phyloP scores from a whole-genome alignment of 139 green algal species.

The Picochlorum costavermella region DNA sequence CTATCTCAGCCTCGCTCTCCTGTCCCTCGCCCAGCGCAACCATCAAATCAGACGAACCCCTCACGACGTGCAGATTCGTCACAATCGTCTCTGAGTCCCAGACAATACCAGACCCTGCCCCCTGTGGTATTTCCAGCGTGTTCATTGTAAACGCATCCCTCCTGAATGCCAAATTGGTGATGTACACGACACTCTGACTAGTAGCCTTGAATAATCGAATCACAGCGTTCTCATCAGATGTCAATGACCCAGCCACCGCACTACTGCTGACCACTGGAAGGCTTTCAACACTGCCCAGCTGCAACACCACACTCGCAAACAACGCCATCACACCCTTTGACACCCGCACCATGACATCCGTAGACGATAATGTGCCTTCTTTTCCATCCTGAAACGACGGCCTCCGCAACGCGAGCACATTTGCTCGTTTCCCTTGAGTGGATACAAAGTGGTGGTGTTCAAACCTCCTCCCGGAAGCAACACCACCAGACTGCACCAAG shows the following conservation, averaged over 20 bases:
- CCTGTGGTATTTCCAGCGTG: constrained; percentile 54
- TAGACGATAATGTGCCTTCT: neutral
- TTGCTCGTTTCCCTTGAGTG: no score
- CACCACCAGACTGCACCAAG: no score
- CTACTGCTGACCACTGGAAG: constrained; percentile 2
- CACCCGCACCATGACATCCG: constrained; percentile 2
- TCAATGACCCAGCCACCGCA: constrained; percentile 8
- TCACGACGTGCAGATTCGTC: constrained; percentile 66
- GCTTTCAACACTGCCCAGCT: neutral
- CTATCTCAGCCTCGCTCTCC: constrained; percentile 53
- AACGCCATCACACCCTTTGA: constrained; percentile 2
- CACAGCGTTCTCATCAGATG: constrained; percentile 31
- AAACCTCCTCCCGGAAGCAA: no score
- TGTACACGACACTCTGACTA: constrained; percentile 62
- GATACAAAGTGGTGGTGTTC: no score
- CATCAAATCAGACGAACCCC: constrained; percentile 34
- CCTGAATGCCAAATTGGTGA: constrained; percentile 52
- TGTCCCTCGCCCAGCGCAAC: constrained; percentile 53
- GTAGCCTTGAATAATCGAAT: constrained; percentile 53
- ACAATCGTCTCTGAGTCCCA: constrained; percentile 56
- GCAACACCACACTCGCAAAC: constrained; percentile 4
- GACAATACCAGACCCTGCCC: constrained; percentile 51
- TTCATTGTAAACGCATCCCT: constrained; percentile 63
- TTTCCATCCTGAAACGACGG: no score
- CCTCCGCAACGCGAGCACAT: no score